phyloP scores from a whole-genome alignment of 495 filamentous ascomycete species.

The Ramalina intermedia region DNA sequence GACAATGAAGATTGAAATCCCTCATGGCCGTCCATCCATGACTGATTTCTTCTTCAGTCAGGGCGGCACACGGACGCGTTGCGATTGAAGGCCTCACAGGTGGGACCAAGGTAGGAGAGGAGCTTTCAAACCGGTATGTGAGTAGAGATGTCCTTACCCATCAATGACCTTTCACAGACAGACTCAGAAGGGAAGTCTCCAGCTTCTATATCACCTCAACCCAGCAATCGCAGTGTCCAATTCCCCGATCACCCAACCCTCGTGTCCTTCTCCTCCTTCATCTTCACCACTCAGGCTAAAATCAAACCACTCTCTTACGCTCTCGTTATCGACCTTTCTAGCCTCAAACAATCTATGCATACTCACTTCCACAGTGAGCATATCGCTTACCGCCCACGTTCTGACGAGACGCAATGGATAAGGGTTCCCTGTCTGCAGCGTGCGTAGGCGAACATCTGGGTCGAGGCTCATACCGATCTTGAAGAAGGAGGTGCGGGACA shows the following conservation, averaged over 20 bases:
- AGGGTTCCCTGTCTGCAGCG: conserved; percentile 15
- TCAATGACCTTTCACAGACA: no score
- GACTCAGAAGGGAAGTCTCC: no score
- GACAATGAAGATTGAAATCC: no score
- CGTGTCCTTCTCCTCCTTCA: not conserved
- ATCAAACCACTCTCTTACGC: conserved; percentile 14
- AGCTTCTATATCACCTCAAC: no score
- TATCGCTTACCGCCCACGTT: conserved; percentile 5
- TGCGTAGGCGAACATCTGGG: conserved; percentile 12
- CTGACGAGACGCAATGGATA: conserved; percentile 3
- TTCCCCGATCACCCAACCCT: not conserved
- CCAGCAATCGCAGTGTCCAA: not conserved
- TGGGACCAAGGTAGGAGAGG: no score
- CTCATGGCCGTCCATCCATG: no score
- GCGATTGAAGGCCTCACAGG: no score
- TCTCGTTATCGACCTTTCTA: conserved; percentile 3
- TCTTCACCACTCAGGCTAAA: not conserved
- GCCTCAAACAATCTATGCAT: conserved; percentile 8
- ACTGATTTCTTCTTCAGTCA: no score
- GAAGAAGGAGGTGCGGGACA: conserved; percentile 9
- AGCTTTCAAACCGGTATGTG: no score
- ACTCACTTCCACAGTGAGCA: conserved; percentile 8
- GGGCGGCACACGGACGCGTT: no score
- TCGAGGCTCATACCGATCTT: conserved; percentile 16
- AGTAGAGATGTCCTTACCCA: no score